Conservation (phyloP, 208 protist genomes). For the Wallacemonas sp. region DNA sequence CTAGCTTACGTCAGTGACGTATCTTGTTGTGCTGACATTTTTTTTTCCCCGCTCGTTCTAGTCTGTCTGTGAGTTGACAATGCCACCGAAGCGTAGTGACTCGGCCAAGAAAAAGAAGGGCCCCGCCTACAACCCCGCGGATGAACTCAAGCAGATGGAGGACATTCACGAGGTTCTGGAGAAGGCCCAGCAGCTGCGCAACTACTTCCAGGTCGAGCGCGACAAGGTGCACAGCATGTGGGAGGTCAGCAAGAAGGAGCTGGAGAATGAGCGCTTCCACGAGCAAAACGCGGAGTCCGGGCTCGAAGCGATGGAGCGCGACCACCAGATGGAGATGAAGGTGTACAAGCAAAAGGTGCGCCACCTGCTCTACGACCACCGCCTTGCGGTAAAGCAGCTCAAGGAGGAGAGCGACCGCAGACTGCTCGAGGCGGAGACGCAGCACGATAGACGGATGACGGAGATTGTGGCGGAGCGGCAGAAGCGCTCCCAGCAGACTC, state of each 20-base stretch:
- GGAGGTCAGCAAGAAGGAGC: conserved; percentile 93
- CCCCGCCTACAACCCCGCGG: conserved; percentile 33
- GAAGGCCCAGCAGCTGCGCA: conserved; percentile 92
- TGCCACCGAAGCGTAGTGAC: conserved; percentile 46
- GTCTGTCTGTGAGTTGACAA: conserved; percentile 12
- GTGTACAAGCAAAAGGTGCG: conserved; percentile 98
- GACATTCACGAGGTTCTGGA: conserved; percentile 82
- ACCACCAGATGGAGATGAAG: conserved; percentile 96
- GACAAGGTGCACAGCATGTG: conserved; percentile 95
- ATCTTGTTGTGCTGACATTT: too few species aligned
- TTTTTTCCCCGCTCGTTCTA: conserved; percentile 8
- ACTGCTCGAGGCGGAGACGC: conserved; percentile 82
- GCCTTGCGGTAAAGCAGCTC: conserved; percentile 89
- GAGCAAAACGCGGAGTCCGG: conserved; percentile 92
- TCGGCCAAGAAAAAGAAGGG: conserved; percentile 33
- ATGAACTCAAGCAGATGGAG: conserved; percentile 48
- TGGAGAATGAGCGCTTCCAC: conserved; percentile 76
- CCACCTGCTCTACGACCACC: conserved; percentile 95
- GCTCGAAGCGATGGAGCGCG: conserved; percentile 94
- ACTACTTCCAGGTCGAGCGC: conserved; percentile 97
- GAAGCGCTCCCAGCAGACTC: conserved; percentile 52
- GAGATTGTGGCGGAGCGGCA: conserved; percentile 74
- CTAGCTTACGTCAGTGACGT: conserved; percentile 2
- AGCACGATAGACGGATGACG: conserved; percentile 72
- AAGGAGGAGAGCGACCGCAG: conserved; percentile 88